A percentile compares a stretch with the other conserved stretches of the same genome.
phyloP scores from a whole-genome alignment of 1,284 basidiomycete species.

The Sparassis latifolia region DNA sequence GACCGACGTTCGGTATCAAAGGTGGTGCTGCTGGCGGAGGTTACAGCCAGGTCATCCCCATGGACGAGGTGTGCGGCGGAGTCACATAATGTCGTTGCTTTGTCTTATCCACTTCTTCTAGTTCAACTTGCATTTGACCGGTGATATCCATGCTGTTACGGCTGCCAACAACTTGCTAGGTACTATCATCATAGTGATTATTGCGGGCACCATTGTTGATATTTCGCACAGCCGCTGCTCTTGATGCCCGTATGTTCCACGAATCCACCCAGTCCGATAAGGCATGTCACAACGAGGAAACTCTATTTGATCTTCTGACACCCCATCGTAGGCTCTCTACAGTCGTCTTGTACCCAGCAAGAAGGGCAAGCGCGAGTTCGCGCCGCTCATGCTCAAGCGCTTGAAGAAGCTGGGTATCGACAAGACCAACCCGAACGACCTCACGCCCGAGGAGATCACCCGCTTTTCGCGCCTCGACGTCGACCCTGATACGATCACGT shows the following conservation, averaged over 20 bases:
- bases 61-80: conserved; percentile 77
- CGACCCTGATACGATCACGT: conserved; percentile 89
- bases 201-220: not conserved
- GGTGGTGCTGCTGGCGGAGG: conserved; percentile 98
- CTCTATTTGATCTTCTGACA: not conserved
- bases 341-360: conserved; percentile 88
- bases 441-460: conserved; percentile 90
- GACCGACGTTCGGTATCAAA: conserved; percentile 99
- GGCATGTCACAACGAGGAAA: conserved; percentile 28
- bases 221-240: conserved; percentile 71
- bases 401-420: conserved; percentile 92
- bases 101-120: conserved; percentile 22
- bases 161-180: conserved; percentile 96
- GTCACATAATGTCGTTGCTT: not conserved
- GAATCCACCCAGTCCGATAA: conserved; percentile 96
- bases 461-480: conserved; percentile 91
- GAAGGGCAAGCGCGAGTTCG: conserved; percentile 94
- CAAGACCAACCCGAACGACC: conserved; percentile 89
- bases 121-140: conserved; percentile 96
- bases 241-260: conserved; percentile 98
- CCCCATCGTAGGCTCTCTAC: conserved; percentile 61
- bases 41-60: conserved; percentile 98
- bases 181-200: conserved; percentile 25
- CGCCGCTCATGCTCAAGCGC: conserved; percentile 94
- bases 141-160: conserved; percentile 97